A percentile compares a stretch with the other conserved stretches of the same genome.
phyloP scores from a whole-genome alignment of 2,329 filamentous ascomycete genomes.

The Spiromastix sp. region DNA sequence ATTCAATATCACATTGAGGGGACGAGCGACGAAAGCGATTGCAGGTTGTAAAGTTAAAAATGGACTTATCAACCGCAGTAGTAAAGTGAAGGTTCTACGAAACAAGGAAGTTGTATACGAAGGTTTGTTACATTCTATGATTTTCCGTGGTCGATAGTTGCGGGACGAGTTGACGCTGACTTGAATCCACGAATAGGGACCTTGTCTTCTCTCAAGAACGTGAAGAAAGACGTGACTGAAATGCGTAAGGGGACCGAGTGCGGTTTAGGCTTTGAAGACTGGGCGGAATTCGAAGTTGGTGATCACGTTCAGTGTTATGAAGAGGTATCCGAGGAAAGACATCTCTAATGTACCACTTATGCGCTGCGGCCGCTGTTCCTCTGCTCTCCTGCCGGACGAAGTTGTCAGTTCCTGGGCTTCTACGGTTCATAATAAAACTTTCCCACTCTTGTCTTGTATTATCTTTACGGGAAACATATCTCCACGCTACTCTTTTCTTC shows the following conservation, averaged over 20 bases:
- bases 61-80: constrained; percentile 55
- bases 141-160: background rate
- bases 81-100: constrained; percentile 62
- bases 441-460: background rate
- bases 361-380: background rate
- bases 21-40: constrained; percentile 59
- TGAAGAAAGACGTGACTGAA: constrained; percentile 82
- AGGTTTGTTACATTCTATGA: constrained; percentile 46
- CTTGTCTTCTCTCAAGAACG: constrained; percentile 73
- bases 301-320: constrained; percentile 86
- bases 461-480: constrained; percentile 2
- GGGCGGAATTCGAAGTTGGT: constrained; percentile 66
- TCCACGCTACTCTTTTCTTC: constrained; percentile 6
- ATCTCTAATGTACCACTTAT: constrained; percentile 20
- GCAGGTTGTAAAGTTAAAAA: constrained; percentile 84
- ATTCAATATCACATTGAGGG: constrained; percentile 74
- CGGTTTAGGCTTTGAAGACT: constrained; percentile 73
- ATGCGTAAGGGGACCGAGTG: constrained; percentile 93
- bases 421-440: background rate
- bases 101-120: constrained; percentile 63
- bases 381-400: background rate
- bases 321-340: constrained; percentile 62
- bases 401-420: too few relatives aligned
- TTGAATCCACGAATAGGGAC: constrained; percentile 44
- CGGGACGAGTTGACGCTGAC: constrained; percentile 6